Base-by-base conservation (phyloP, 768 basidiomycete genomes). In the Podaxis sp. region DNA sequence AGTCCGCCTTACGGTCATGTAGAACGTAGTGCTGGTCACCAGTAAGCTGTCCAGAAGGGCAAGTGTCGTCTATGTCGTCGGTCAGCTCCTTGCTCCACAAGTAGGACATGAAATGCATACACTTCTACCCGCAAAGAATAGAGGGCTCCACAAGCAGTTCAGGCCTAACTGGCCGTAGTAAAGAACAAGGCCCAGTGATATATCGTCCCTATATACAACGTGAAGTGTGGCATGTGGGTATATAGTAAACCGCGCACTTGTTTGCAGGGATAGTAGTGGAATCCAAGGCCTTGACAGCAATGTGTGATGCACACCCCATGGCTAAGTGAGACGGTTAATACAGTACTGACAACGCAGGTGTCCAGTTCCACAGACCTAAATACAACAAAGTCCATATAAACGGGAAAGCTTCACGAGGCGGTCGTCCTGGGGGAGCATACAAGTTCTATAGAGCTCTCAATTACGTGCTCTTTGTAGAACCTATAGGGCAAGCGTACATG, bases 301-400 rank as follows among this genome's bases (percentile, higher is more conserved):
- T 69, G 70, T 89, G 84, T 6, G 86, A 87, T 7, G 86, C 86
- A 67, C 83, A 89, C 22, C 89, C 89, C 86, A 89, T 87, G 7
- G 78, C 80, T 80, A 40, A 29, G 46, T 4, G 22, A 67, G 22
- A 37, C 59, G 58, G 29, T 61, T 62, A 51, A 49, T 3, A 52
- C 56, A 13, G 64, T 64, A 53, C 63, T 50, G 41, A 67, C 66
- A 13, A 19, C 12, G 4, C 11, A 3, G 25, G 33, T 3, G 43
- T 15, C 12, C 15, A 22, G 24, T 37, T 15, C 8, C 5, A 64
- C 74, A 27, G 55, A 75, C 75, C 74, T 15, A 79, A 59, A 67
- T 83, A 85, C 13, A 87, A 66, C 0, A 76, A 67, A 0, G 82
- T 77, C 86, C 86, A 86, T 12, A 85, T 83, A 57, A 86, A 79